These are phyloP conservation scores for Chlorella sorokiniana DNA, from an alignment of 139 green algal species.

Conservation along the genomic window DNA sequence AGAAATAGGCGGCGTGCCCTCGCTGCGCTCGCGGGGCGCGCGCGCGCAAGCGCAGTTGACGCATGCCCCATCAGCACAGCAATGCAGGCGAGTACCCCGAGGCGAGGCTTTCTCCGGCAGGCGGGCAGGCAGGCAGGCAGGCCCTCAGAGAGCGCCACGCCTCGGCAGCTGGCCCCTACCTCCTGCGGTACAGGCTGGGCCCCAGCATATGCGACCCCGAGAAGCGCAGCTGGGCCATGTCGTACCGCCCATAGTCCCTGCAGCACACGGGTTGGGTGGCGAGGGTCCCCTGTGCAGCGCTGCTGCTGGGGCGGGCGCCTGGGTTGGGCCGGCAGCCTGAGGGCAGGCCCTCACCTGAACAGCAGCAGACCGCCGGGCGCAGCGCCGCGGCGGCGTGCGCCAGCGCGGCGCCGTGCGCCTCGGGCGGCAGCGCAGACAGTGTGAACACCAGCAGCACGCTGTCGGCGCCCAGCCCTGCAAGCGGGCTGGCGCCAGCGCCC, in stretches of 20 bases:
- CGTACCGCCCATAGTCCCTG: constrained; percentile 81
- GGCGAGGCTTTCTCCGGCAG: too few relatives aligned
- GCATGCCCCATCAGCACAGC: background rate
- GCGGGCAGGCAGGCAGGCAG: background rate
- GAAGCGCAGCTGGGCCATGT: constrained; percentile 70
- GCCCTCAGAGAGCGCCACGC: background rate
- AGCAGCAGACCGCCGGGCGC: constrained; percentile 65
- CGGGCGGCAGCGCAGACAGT: constrained; percentile 65
- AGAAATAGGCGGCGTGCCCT: constrained; percentile 85
- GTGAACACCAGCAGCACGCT: constrained; percentile 80
- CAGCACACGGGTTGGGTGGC: background rate
- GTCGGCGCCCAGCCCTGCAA: constrained; percentile 51
- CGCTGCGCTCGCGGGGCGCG: constrained; percentile 55
- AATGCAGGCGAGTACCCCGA: too few relatives aligned
- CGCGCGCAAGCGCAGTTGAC: background rate
- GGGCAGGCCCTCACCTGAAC: constrained; percentile 40
- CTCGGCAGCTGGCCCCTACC: background rate
- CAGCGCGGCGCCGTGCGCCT: constrained; percentile 48
- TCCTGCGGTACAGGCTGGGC: constrained; percentile 52
- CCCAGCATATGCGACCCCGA: constrained; percentile 50
- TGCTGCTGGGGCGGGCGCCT: background rate
- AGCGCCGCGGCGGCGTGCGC: constrained; percentile 44
- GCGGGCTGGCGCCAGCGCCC: constrained; percentile 5
- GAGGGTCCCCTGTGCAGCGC: background rate
- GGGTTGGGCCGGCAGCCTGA: background rate